Conservation (phyloP, 2,329 filamentous ascomycete genomes). For the Paracamarosporium sp. region DNA sequence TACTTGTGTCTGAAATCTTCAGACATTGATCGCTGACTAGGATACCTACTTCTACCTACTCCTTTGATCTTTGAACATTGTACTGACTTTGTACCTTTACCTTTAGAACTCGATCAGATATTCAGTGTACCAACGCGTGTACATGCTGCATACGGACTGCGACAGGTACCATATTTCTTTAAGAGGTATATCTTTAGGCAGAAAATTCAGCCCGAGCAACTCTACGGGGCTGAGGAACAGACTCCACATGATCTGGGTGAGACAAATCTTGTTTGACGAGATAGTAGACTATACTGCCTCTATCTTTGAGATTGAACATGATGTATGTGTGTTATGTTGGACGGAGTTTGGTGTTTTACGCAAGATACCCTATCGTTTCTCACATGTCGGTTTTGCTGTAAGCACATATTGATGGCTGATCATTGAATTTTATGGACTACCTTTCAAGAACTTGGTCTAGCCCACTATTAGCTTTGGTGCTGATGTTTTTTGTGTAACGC, state of each 20-base stretch:
- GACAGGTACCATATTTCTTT: conserved; percentile 43
- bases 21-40: too few relatives aligned
- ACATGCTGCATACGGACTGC: conserved; percentile 31
- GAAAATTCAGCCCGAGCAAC: conserved; percentile 16
- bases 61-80: too few relatives aligned
- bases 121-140: conserved; percentile 58
- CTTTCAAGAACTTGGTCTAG: too few relatives aligned
- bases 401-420: too few relatives aligned
- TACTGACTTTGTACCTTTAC: too few relatives aligned
- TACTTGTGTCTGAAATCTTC: too few relatives aligned
- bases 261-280: conserved; percentile 12
- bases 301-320: background rate
- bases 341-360: background rate
- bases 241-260: conserved; percentile 1
- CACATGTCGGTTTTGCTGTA: background rate
- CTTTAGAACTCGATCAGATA: conserved; percentile 59
- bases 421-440: too few relatives aligned
- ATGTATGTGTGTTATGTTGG: conserved; percentile 9
- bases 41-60: too few relatives aligned
- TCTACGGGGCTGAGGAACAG: conserved; percentile 15
- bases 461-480: too few relatives aligned
- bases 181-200: conserved; percentile 31
- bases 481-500: too few relatives aligned
- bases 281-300: background rate
- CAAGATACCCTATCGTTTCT: background rate